phyloP scores from a whole-genome alignment of 2,329 filamentous ascomycete genomes.

The Fusarium annulatum region DNA sequence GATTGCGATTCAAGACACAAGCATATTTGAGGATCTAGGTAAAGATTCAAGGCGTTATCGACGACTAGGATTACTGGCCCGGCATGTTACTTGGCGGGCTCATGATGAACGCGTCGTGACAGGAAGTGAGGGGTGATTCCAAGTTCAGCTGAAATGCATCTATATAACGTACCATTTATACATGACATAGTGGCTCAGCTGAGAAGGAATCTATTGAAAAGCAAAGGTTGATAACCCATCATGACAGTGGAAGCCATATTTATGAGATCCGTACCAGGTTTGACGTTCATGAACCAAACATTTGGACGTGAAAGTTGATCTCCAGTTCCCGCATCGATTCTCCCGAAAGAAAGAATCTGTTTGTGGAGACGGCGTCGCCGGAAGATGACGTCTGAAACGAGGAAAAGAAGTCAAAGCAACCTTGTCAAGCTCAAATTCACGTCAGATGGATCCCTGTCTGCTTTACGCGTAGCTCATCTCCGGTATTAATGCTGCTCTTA shows the following conservation, averaged over 20 bases:
- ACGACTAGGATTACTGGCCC: conserved; percentile 1
- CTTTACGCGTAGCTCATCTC: conserved; percentile 43
- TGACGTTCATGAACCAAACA: not conserved
- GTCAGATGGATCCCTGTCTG: conserved; percentile 44
- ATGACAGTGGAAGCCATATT: not conserved
- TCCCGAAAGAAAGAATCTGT: conserved; percentile 2
- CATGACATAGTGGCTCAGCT: conserved; percentile 21
- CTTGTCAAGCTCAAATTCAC: conserved; percentile 45
- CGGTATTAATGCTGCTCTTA: conserved; percentile 40
- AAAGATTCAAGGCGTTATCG: conserved; percentile 6
- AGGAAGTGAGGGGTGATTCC: conserved; percentile 9
- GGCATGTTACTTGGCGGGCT: conserved; percentile 1
- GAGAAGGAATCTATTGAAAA: not conserved
- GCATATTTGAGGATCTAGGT: not conserved
- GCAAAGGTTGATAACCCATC: conserved; percentile 5
- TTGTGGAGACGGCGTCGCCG: conserved; percentile 38
- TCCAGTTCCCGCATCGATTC: not conserved
- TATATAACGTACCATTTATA: conserved; percentile 3
- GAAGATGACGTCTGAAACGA: conserved; percentile 45
- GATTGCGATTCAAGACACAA: conserved; percentile 18
- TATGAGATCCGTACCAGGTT: not conserved
- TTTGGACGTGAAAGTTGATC: not conserved
- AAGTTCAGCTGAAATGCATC: conserved; percentile 15
- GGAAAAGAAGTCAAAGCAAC: conserved; percentile 25
- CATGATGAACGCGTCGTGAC: conserved; percentile 22